phyloP scores from a whole-genome alignment of 176 grass and related monocot genomes.

The Carex littledalei region DNA sequence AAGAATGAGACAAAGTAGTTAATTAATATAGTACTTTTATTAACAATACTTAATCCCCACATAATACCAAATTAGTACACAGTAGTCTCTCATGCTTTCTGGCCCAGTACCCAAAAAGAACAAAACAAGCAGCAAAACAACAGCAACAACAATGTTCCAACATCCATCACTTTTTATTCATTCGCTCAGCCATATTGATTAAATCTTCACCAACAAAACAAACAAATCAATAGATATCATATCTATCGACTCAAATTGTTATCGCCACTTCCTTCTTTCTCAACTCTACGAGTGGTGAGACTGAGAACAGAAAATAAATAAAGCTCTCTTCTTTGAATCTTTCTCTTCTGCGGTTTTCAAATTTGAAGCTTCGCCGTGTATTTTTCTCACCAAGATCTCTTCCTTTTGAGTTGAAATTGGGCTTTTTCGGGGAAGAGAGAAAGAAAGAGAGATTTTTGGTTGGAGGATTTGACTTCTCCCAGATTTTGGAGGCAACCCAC shows the following conservation, averaged over 20 bases:
- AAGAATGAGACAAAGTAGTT: conserved; percentile 2
- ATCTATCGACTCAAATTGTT: background rate
- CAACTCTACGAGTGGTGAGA: background rate
- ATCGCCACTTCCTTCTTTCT: background rate
- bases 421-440: background rate
- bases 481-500: background rate
- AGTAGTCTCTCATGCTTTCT: background rate
- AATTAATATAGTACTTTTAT: background rate
- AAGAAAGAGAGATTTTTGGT: background rate
- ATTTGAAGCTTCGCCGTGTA: background rate
- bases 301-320: background rate
- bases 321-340: background rate
- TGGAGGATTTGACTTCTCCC: background rate
- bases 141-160: background rate
- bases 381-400: background rate
- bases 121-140: conserved; percentile 14
- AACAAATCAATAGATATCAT: background rate
- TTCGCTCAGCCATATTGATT: background rate
- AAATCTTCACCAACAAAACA: background rate
- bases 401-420: background rate
- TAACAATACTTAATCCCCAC: background rate
- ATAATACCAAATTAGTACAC: conserved; percentile 14
- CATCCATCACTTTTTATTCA: background rate
- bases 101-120: background rate
- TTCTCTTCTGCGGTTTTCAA: background rate